Conservation (phyloP, 176 grass and related monocot genomes). For the Guadua angustifolia region DNA sequence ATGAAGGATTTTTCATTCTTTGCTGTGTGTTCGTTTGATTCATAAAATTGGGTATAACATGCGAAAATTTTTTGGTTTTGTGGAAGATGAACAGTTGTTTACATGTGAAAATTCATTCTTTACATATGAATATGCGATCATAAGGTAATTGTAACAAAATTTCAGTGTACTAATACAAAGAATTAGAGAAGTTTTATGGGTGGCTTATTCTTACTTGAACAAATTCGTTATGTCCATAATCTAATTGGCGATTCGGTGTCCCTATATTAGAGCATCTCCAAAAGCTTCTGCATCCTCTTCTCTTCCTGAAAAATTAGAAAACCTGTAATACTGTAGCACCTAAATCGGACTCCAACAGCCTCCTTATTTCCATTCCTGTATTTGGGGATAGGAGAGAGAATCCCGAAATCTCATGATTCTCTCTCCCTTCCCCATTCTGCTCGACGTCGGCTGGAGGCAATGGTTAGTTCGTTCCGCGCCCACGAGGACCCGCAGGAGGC, state of each 20-base stretch:
- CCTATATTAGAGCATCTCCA: neutral
- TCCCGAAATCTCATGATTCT: too few species aligned
- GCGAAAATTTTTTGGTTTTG: neutral
- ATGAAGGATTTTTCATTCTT: slow-evolving; percentile 42
- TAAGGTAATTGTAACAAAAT: neutral
- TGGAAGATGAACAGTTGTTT: neutral
- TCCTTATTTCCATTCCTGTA: too few species aligned
- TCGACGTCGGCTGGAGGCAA: too few species aligned
- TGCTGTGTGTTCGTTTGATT: neutral
- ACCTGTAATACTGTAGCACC: too few species aligned
- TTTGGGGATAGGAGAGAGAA: too few species aligned
- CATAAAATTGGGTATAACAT: neutral
- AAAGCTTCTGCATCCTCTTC: too few species aligned
- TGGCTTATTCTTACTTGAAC: neutral
- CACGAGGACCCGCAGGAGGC: too few species aligned
- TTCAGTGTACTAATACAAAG: neutral
- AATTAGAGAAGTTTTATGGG: neutral
- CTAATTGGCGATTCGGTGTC: neutral
- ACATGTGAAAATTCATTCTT: neutral
- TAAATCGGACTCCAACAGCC: too few species aligned
- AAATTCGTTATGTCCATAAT: neutral
- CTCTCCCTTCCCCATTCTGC: too few species aligned
- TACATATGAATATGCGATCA: neutral
- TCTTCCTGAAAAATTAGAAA: too few species aligned
- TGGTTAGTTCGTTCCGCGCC: too few species aligned